phyloP scores from a whole-genome alignment of 257 asterid genomes.

The Solanum piurae region DNA sequence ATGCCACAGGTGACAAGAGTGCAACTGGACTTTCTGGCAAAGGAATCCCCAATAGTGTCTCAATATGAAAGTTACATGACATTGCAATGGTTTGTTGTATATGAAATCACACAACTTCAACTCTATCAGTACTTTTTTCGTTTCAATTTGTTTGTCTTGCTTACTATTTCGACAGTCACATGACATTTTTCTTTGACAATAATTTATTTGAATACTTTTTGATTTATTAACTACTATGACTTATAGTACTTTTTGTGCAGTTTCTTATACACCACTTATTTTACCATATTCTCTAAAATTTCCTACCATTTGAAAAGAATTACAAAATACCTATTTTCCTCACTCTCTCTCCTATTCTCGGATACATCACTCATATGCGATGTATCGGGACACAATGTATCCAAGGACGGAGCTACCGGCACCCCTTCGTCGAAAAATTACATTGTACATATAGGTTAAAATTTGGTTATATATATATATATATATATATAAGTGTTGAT shows the following conservation, averaged over 20 bases:
- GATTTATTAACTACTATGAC: not conserved
- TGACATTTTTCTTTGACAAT: not conserved
- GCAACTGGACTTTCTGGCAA: slow-evolving; percentile 13
- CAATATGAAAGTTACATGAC: slow-evolving; percentile 2
- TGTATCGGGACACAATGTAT: not conserved
- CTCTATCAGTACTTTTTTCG: not conserved
- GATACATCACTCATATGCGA: no score
- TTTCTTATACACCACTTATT: no score
- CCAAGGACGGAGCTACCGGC: no score
- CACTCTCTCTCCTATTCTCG: not conserved
- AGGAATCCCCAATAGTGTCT: slow-evolving; percentile 24
- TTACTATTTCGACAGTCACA: not conserved
- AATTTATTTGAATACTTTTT: not conserved
- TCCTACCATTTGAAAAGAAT: not conserved
- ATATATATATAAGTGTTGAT: no score
- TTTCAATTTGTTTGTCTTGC: no score
- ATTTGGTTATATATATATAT: no score
- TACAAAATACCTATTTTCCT: not conserved
- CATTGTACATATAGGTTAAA: no score
- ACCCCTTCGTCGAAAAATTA: no score
- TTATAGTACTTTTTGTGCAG: not conserved
- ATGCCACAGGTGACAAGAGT: not conserved
- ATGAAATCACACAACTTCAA: not conserved
- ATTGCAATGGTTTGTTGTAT: not conserved
- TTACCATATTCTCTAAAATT: no score